Evolutionary conservation across 2,329 filamentous ascomycete genomes (phyloP), one percentile per base, ranked within the genome.

Genomic region (Piedraia hortae): DNA sequence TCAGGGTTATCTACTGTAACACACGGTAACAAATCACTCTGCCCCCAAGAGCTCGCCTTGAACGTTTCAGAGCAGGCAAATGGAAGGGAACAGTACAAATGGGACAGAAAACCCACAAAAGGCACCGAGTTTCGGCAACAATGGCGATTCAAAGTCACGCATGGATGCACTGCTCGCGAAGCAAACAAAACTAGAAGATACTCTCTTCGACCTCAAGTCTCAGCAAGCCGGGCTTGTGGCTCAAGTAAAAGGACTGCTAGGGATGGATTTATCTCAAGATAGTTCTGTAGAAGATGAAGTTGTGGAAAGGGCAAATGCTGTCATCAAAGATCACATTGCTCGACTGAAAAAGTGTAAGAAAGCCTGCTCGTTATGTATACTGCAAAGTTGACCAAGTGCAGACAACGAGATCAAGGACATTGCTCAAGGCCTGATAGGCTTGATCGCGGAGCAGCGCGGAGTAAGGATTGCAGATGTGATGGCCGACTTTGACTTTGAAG

Each of bases 361-460:
- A 11, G 13, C 12, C 8, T 6, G 5, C n/a, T 4, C 4, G 12
- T 9, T 6, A 8, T 6, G 6, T 6, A 3, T 3, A 4, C 10
- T 23, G 8, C 16, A 21, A 7, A 20, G 13, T 7, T 21, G 5
- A 14, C 6, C 16, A 6, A 15, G 7, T 16, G 18, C 22, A 24
- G 22, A 73, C 44, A 74, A 74, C 34, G 66, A 71, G 39, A 61
- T 72, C 33, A 62, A 65, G 29, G 68, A 74, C 39, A 48, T 69
- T 5, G 67, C 59, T 0, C 56, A 64, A 34, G 66, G 64, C 0
- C 36, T 74, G 14, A 54, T 72, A 44, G 64, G 63, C 0, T 42
- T 73, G 33, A 60, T 73, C 38, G 67, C 68, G 3, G 67, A 74
- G 26, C 51, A 56, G 28, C 46, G 62, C 18, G 63, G 62, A 5